These are phyloP conservation scores for Dryas octopetala DNA, from an alignment of 306 rosid species.

Conservation along the genomic window DNA sequence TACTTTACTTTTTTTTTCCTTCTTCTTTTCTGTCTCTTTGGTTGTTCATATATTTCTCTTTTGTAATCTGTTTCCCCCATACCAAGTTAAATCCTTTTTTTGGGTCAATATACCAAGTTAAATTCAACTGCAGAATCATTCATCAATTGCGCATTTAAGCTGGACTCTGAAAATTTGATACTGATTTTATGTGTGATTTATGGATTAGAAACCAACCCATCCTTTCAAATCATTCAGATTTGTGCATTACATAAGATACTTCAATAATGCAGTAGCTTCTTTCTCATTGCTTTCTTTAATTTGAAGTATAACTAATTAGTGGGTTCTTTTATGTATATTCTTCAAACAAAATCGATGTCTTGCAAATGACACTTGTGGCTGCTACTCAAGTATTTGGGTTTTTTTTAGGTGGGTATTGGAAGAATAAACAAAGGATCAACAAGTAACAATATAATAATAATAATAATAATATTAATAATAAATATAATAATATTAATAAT, in stretches of 20 bases:
- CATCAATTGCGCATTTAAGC: background rate
- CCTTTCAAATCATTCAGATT: background rate
- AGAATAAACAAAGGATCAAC: too few species aligned
- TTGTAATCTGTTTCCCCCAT: too few species aligned
- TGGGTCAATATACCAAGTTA: background rate
- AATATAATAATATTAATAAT: background rate
- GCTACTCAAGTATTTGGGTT: too few species aligned
- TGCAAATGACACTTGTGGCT: too few species aligned
- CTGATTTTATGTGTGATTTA: background rate
- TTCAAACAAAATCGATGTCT: too few species aligned
- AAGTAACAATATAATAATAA: background rate
- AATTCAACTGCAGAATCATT: background rate
- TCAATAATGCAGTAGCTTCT: constrained; percentile 8
- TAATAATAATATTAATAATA: too few species aligned
- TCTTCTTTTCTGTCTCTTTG: constrained; percentile 7
- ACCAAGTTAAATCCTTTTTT: too few species aligned
- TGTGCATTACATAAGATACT: background rate
- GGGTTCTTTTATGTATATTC: background rate
- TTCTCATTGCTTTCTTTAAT: background rate
- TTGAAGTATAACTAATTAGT: too few species aligned
- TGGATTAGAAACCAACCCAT: background rate
- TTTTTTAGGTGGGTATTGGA: too few species aligned
- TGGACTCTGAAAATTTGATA: background rate
- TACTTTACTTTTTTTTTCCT: constrained; percentile 8
- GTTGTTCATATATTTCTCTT: background rate